Percentiles rank a stretch among this genome's conserved stretches.
These are phyloP conservation scores for Oryza brachyantha DNA, from an alignment of 176 grass and related monocot species.

Conservation along the genomic window DNA sequence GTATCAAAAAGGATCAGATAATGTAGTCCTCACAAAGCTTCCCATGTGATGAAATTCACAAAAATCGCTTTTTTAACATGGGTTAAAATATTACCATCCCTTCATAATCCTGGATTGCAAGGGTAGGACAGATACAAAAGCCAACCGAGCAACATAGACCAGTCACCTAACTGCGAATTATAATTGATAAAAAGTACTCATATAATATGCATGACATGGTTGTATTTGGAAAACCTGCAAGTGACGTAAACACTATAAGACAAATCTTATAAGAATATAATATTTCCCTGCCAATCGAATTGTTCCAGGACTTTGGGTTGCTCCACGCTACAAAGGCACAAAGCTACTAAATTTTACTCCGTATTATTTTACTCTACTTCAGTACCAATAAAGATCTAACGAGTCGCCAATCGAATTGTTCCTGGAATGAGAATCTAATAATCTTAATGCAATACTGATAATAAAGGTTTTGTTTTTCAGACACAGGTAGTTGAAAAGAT, in stretches of 20 bases:
- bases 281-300: neutral
- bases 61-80: neutral
- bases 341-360: neutral
- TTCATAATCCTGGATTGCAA: neutral
- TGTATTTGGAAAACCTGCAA: neutral
- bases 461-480: neutral
- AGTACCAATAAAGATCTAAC: neutral
- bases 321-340: neutral
- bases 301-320: conserved; percentile 9
- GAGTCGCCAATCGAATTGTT: too few species aligned
- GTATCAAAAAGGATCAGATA: too few species aligned
- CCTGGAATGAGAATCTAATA: neutral
- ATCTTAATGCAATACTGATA: neutral
- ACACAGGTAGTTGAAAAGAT: neutral
- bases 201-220: neutral
- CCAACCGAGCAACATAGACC: neutral
- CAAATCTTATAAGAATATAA: conserved; percentile 14
- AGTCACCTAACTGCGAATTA: neutral
- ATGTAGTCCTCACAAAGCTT: neutral
- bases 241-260: neutral
- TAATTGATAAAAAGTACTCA: neutral
- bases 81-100: neutral
- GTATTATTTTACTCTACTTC: too few species aligned
- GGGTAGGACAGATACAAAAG: neutral
- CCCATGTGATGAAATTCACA: neutral